Evolutionary conservation across 2,329 filamentous ascomycete species (phyloP).

Genomic region (Lachnellula arida): DNA sequence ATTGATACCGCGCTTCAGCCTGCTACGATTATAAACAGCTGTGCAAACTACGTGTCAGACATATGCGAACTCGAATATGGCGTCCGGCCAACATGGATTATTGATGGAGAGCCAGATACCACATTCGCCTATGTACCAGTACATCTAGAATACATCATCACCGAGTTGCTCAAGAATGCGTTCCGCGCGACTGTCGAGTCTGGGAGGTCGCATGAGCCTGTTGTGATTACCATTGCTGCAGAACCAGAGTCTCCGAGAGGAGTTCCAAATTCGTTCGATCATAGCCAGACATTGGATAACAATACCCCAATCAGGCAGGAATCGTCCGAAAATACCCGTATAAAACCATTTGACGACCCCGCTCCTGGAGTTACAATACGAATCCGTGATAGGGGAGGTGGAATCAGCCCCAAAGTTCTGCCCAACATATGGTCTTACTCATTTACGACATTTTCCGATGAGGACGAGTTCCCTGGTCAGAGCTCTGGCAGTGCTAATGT

Average conservation of each 20-base stretch:
- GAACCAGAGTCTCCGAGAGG: constrained; percentile 35
- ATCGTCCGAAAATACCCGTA: constrained; percentile 31
- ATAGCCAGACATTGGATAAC: background rate
- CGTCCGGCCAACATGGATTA: constrained; percentile 70
- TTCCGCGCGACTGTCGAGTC: constrained; percentile 90
- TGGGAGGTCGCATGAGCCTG: constrained; percentile 70
- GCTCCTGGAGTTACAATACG: constrained; percentile 88
- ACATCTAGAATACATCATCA: constrained; percentile 96
- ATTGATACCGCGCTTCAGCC: constrained; percentile 89
- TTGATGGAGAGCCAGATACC: constrained; percentile 83
- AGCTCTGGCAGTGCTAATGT: constrained; percentile 42
- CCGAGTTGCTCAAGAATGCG: constrained; percentile 92
- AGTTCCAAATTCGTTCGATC: background rate
- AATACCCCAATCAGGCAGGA: constrained; percentile 6
- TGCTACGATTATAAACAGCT: constrained; percentile 73
- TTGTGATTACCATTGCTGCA: constrained; percentile 88
- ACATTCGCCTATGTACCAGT: constrained; percentile 91
- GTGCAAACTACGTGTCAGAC: constrained; percentile 86
- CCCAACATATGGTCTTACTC: constrained; percentile 95
- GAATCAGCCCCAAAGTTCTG: constrained; percentile 78
- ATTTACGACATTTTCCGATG: constrained; percentile 86
- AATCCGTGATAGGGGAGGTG: constrained; percentile 91
- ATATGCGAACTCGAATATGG: constrained; percentile 97
- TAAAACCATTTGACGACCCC: constrained; percentile 56
- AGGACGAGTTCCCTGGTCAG: constrained; percentile 42